phyloP scores from a whole-genome alignment of 1,139 yeast species.

The Eremothecium sinecaudum region DNA sequence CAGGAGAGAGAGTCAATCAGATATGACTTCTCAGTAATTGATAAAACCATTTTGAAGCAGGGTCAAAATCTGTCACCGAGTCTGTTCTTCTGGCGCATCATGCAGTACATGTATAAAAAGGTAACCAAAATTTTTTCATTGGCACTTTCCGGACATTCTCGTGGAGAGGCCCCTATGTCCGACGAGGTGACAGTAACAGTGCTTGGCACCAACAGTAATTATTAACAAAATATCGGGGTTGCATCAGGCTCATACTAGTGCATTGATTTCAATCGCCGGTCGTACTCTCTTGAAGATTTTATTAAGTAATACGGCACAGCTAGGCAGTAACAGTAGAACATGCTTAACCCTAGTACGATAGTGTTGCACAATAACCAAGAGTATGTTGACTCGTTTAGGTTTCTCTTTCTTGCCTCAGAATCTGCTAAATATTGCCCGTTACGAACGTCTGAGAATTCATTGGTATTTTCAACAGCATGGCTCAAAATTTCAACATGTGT shows the following conservation, averaged over 20 bases:
- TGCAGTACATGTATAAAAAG: too few relatives aligned
- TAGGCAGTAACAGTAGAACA: slow-evolving; percentile 7
- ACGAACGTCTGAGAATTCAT: slow-evolving; percentile 6
- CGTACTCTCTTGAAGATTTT: background rate
- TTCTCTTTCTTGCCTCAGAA: slow-evolving; percentile 9
- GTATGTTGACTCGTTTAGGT: slow-evolving; percentile 10
- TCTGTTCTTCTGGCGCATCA: too few relatives aligned
- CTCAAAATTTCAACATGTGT: slow-evolving; percentile 4
- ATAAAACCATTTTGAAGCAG: slow-evolving; percentile 70
- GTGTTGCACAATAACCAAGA: slow-evolving; percentile 11
- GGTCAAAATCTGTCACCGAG: too few relatives aligned
- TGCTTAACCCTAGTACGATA: slow-evolving; percentile 6
- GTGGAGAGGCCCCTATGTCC: too few relatives aligned
- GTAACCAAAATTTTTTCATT: too few relatives aligned
- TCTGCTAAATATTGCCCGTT: slow-evolving; percentile 7
- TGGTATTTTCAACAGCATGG: slow-evolving; percentile 4
- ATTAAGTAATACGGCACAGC: slow-evolving; percentile 3
- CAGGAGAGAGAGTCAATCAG: slow-evolving; percentile 61
- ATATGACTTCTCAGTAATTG: slow-evolving; percentile 81
- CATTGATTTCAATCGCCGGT: too few relatives aligned
- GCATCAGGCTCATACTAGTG: too few relatives aligned
- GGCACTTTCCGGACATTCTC: too few relatives aligned
- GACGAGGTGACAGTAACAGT: too few relatives aligned
- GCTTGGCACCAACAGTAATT: too few relatives aligned
- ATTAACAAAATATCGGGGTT: too few relatives aligned